Evolutionary conservation across 345 rosid genomes (phyloP).

Genomic region (Corchorus capsularis): DNA sequence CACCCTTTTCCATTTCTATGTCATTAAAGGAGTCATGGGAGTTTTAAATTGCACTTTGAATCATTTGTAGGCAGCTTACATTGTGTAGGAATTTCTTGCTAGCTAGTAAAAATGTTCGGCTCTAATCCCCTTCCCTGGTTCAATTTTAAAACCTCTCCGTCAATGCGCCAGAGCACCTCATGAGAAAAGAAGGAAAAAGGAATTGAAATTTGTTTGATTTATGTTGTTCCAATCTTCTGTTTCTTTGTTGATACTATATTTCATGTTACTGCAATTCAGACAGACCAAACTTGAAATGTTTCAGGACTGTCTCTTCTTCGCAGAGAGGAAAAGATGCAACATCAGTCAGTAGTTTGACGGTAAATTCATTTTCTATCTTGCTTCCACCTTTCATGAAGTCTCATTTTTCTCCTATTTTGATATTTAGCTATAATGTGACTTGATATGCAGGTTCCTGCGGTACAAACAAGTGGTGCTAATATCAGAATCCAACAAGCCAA

Average conservation of each 20-base stretch:
- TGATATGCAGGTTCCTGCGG: conserved; percentile 18
- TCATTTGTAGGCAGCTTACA: not conserved
- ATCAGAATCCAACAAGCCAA: conserved; percentile 40
- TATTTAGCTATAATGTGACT: conserved; percentile 7
- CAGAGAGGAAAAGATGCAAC: conserved; percentile 17
- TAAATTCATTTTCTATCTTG: not conserved
- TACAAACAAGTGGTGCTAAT: conserved; percentile 15
- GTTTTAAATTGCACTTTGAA: not conserved
- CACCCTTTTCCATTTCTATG: not conserved
- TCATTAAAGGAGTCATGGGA: not conserved
- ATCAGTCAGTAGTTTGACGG: not conserved
- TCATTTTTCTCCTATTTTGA: not conserved
- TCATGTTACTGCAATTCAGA: not conserved
- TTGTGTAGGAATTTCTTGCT: not conserved
- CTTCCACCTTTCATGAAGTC: not conserved
- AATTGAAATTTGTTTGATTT: not conserved
- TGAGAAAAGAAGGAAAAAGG: not conserved
- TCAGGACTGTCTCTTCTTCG: conserved; percentile 22
- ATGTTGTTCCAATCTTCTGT: not conserved
- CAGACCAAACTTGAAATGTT: not conserved
- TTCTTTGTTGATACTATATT: not conserved
- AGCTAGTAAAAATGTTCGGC: not conserved
- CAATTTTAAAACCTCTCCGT: not conserved
- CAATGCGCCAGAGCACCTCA: not conserved
- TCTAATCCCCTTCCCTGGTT: not conserved